Evolutionary conservation across 1,284 basidiomycete species (phyloP), one percentile per base, ranked within the genome.

Genomic region (Meripilus lineatus): DNA sequence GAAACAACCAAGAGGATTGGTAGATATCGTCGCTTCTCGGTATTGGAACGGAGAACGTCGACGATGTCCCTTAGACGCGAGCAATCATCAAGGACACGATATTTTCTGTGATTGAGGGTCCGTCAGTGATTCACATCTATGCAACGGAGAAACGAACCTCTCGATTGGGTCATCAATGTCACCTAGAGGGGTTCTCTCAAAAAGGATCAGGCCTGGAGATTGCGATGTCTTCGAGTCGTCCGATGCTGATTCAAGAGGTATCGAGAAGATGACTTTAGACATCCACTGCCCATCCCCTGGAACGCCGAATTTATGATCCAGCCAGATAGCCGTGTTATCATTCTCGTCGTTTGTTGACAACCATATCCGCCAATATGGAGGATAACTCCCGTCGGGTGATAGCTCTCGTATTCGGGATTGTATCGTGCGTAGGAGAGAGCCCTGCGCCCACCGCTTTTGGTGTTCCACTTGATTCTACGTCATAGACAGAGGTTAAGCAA

Each of bases 321-420:
- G 52, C 85, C 84, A 88, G 33, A 86, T 84, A 2, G 84, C 84
- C 5, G 84, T 87, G 11, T 73, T 75, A 53, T 88, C 85, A 50
- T 70, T 77, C 42, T 78, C 79, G 3, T 75, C 74, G 55, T 88
- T 87, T 55, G 77, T 66, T 2, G 84, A 84, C n/a, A 88, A 53
- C 85, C 84, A 88, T 18, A 77, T 54, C 7, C 68, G 67, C 80
- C 81, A 85, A 21, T 67, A 58, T 14, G 55, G 43, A 2, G 59
- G 58, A 11, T 55, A 6, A 56, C 56, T 25, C 54, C 58, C 48
- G 52, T 46, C 42, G 44, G 52, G 54, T 25, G 55, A 45, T n/a
- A 48, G 25, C 47, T 53, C 58, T 44, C 68, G 62, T 32, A 79
- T 54, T 40, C 71, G 68, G 14, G 58, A 53, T 32, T 66, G 65